Base-by-base conservation (phyloP, 73 alveolate species). In the Paramecium biaurelia region DNA sequence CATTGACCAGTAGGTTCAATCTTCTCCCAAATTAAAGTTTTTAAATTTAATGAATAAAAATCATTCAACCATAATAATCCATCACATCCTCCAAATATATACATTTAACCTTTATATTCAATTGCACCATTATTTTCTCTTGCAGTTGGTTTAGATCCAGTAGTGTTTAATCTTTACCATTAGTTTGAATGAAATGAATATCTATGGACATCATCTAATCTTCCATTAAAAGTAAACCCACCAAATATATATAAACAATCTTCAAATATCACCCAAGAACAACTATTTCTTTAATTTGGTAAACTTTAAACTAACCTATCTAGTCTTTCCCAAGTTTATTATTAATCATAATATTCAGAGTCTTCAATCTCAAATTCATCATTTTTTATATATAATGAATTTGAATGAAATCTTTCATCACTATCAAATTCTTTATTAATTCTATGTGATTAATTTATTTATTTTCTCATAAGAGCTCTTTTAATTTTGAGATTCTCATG, bases 71-170 rank as follows among this genome's bases (percentile, higher is more conserved):
- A 98, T 32, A 93, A 94, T 8, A 94, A 95, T 67, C 99, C 99
- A 85, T 98, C 99, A 85, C 97, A 98, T 72, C 99, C 99, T 18
- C 98, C 99, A 84, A 97, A 98, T 53, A 98, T 98, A 86, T 96
- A 96, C 96, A 98, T 86, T 41, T 96, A 90, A 85, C 95, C 97
- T 58, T 98, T 98, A 84, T 98, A 96, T 24, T 93, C 97, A 37
- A 98, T 99, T 7, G 99, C 99, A 18, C 98, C 94, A 89, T 89
- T 89, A 38, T 89, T 89, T 34, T 89, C 94, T 89, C 94, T 38
- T 2, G 89, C 92, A 43, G 63, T 30, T 0, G 94, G 94, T 26
- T 89, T 89, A 2, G 37, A 21, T 6, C 94, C 94, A 7, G 12
- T 35, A 2, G 94, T 49, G 2, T 89, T 32, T 41, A 89, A 32